Evolutionary conservation across 192 early-diverging fungal genomes (phyloP).

Genomic region (Entomortierella beljakovae): DNA sequence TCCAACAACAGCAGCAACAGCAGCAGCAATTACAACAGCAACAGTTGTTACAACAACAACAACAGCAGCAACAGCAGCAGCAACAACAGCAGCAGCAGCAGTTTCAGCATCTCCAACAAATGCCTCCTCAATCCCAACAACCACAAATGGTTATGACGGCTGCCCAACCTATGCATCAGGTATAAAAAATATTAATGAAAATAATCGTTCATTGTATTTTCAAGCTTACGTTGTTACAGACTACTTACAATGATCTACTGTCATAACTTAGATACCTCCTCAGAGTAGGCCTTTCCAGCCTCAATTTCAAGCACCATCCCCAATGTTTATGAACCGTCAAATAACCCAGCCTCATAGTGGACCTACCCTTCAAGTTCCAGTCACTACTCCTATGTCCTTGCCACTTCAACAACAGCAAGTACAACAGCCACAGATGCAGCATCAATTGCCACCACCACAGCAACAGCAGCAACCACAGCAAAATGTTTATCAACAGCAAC

Average conservation of each 20-base stretch:
- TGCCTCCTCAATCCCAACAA: slow-evolving; percentile 9
- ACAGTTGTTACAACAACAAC: slow-evolving; percentile 18
- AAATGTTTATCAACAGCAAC: slow-evolving; percentile 8
- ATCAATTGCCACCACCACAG: slow-evolving; percentile 1
- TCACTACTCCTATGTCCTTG: slow-evolving; percentile 31
- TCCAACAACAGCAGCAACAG: slow-evolving; percentile 26
- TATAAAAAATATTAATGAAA: background rate
- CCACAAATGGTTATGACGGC: slow-evolving; percentile 13
- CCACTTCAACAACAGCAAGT: slow-evolving; percentile 18
- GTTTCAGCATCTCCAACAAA: slow-evolving; percentile 22
- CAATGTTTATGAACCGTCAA: slow-evolving; percentile 27
- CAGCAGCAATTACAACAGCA: slow-evolving; percentile 30
- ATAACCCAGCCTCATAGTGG: slow-evolving; percentile 14
- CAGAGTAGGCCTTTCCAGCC: slow-evolving; percentile 34
- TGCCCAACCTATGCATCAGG: slow-evolving; percentile 29
- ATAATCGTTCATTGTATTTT: too few species aligned
- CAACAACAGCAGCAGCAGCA: slow-evolving; percentile 29
- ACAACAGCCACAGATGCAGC: slow-evolving; percentile 32
- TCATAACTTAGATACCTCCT: slow-evolving; percentile 11
- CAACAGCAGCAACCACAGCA: slow-evolving; percentile 22
- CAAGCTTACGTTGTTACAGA: too few species aligned
- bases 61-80: slow-evolving; percentile 22
- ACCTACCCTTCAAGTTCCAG: slow-evolving; percentile 32
- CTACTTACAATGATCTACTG: background rate
- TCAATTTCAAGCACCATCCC: slow-evolving; percentile 26